Percentiles rank a stretch among this genome's conserved stretches.
Evolutionary conservation across 1,284 basidiomycete genomes (phyloP).

Genomic region (Heterobasidion occidentale): DNA sequence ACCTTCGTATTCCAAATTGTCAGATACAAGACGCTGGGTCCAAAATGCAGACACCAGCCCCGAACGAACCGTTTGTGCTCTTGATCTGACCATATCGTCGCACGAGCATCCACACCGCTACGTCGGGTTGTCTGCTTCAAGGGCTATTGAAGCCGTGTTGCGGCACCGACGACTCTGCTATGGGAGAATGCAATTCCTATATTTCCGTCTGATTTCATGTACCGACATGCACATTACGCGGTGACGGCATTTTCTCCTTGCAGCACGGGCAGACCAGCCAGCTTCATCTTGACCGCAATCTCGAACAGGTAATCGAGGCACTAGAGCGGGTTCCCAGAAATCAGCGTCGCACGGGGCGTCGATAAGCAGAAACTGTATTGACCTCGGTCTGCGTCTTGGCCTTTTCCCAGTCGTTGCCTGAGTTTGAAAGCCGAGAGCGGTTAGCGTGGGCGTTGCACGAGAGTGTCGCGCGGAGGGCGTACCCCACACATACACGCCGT

Average conservation of each 20-base stretch:
- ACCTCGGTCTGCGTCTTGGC: constrained; percentile 85
- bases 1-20: no score
- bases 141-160: no score
- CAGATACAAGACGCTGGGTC: no score
- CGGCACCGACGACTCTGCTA: no score
- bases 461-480: constrained; percentile 14
- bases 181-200: no score
- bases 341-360: neutral
- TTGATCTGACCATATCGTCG: no score
- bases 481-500: constrained; percentile 86
- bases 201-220: no score
- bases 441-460: neutral
- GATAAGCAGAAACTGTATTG: constrained; percentile 1
- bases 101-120: no score
- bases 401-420: constrained; percentile 74
- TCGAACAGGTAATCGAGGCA: constrained; percentile 86
- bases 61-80: no score
- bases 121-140: no score
- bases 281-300: constrained; percentile 74
- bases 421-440: neutral
- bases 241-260: constrained; percentile 19
- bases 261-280: constrained; percentile 37
- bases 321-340: constrained; percentile 22
- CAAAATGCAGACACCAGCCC: no score
- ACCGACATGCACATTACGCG: neutral